These are phyloP conservation scores for Hygrophorus pudorinus DNA, from an alignment of 768 basidiomycete species.

Conservation along the genomic window DNA sequence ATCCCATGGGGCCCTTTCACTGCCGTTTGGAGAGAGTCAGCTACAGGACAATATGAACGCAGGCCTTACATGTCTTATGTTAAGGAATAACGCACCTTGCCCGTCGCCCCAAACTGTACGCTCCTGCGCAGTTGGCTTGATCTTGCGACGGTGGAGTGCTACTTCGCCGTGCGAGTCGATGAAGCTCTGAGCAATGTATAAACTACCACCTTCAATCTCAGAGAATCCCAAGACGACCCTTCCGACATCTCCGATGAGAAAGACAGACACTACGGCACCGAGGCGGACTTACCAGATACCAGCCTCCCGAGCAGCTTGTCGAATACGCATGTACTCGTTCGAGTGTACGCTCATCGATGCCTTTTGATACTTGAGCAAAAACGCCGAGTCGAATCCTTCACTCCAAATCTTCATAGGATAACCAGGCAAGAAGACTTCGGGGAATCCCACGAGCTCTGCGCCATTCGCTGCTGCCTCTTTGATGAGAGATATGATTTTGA, in stretches of 20 bases:
- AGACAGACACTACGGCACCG: too few relatives aligned
- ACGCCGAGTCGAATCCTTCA: conserved; percentile 18
- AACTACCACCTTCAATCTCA: conserved; percentile 17
- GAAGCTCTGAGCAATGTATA: conserved; percentile 20
- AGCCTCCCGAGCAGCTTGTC: conserved; percentile 20
- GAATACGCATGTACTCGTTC: conserved; percentile 21
- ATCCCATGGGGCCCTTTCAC: conserved; percentile 20
- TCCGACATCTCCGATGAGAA: conserved; percentile 3
- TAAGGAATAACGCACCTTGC: conserved; percentile 13
- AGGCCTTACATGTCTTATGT: too few relatives aligned
- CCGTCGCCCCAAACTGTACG: conserved; percentile 22
- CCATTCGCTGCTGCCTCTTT: conserved; percentile 17
- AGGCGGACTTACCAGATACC: background rate
- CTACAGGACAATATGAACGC: conserved; percentile 4
- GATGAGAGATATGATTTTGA: conserved; percentile 20
- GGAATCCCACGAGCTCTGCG: conserved; percentile 22
- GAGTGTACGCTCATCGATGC: conserved; percentile 21
- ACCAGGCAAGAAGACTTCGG: conserved; percentile 22
- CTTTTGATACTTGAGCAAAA: conserved; percentile 20
- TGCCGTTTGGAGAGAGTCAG: conserved; percentile 21
- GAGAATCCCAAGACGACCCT: conserved; percentile 21
- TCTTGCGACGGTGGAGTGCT: conserved; percentile 21
- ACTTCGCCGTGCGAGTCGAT: conserved; percentile 19
- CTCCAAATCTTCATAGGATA: conserved; percentile 25
- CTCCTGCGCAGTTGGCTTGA: conserved; percentile 24